These are phyloP conservation scores for Glebionis coronaria DNA, from an alignment of 129 eudicot genomes.

Conservation along the genomic window DNA sequence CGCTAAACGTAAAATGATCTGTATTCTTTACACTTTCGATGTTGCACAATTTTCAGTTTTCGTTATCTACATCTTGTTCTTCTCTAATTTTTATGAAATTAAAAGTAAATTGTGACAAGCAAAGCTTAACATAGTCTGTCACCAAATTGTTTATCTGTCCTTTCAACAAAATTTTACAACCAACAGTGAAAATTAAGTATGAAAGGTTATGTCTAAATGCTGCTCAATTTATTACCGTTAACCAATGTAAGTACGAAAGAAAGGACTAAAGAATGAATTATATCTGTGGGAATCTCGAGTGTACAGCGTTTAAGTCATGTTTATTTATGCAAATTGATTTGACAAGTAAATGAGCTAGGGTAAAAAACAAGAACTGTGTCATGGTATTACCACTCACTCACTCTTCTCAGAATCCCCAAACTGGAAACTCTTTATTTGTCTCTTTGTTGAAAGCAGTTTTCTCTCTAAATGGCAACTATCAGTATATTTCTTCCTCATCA, in stretches of 20 bases:
- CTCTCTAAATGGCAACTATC: constrained; percentile 28
- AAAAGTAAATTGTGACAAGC: no score
- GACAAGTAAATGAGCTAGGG: constrained; percentile 31
- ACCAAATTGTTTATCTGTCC: no score
- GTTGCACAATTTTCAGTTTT: no score
- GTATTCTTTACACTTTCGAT: no score
- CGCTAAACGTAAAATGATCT: no score
- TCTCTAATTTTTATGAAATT: no score
- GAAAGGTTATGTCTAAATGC: not conserved
- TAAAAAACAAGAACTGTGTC: constrained; percentile 25
- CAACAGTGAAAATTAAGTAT: not conserved
- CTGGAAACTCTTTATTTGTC: constrained; percentile 39
- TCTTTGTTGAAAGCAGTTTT: constrained; percentile 26
- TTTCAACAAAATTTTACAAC: no score
- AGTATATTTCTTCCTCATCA: constrained; percentile 19
- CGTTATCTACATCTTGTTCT: no score
- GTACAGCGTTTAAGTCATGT: constrained; percentile 27
- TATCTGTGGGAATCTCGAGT: constrained; percentile 26
- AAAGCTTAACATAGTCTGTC: no score
- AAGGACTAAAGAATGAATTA: constrained; percentile 2
- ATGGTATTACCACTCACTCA: constrained; percentile 35
- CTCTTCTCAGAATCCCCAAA: constrained; percentile 40
- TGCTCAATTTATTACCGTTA: no score
- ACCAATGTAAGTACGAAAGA: not conserved
- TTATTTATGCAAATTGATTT: constrained; percentile 33